Percentiles rank a stretch among this genome's conserved stretches.
Conservation (phyloP, 2,329 filamentous ascomycete genomes). For the Pyrenochaeta sp. region DNA sequence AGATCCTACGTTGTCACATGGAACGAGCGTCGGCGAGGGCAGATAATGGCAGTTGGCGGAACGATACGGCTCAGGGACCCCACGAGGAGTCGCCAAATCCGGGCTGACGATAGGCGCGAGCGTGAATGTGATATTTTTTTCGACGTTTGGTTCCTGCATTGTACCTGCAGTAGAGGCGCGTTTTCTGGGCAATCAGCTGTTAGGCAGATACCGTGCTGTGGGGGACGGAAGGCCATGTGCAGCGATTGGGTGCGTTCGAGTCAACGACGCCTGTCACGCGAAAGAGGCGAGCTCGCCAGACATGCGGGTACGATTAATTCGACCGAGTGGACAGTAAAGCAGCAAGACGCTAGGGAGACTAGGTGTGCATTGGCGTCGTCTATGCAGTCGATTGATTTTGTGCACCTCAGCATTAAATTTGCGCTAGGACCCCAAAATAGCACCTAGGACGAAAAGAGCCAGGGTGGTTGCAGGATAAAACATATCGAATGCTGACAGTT, state of each 20-base stretch:
- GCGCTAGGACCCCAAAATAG: slow-evolving; percentile 44
- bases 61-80: too few species aligned
- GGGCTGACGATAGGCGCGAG: too few species aligned
- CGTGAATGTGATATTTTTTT: slow-evolving; percentile 20
- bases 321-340: slow-evolving; percentile 39
- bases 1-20: slow-evolving; percentile 24
- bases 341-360: slow-evolving; percentile 29
- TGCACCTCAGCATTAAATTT: slow-evolving; percentile 41
- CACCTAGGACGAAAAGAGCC: slow-evolving; percentile 24
- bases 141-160: slow-evolving; percentile 31
- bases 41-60: slow-evolving; percentile 10
- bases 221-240: slow-evolving; percentile 25
- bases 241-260: slow-evolving; percentile 35
- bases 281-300: slow-evolving; percentile 30
- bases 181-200: slow-evolving; percentile 26
- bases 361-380: slow-evolving; percentile 33
- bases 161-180: slow-evolving; percentile 51
- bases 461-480: slow-evolving; percentile 29
- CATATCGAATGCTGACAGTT: slow-evolving; percentile 45
- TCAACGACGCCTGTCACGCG: slow-evolving; percentile 39
- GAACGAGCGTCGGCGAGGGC: too few species aligned
- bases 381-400: slow-evolving; percentile 37
- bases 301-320: slow-evolving; percentile 25
- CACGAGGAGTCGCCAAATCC: slow-evolving; percentile 25
- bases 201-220: slow-evolving; percentile 37